Conservation (phyloP, 2,329 filamentous ascomycete genomes). For the Gnomoniopsis sp. region DNA sequence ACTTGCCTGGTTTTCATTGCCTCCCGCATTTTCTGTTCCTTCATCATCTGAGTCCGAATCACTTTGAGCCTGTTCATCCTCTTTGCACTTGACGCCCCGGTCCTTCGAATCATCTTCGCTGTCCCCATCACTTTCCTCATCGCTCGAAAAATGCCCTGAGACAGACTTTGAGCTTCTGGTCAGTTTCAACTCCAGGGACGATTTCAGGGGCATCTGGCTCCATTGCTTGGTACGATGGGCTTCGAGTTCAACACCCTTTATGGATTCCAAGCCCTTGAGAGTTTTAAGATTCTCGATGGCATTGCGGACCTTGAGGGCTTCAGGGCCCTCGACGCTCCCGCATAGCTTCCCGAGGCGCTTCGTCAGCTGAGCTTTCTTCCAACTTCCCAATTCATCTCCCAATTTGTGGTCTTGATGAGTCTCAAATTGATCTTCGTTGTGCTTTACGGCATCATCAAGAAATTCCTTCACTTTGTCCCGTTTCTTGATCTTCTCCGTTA, state of each 20-base stretch:
- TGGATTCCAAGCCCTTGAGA: too few species aligned
- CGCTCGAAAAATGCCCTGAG: not conserved
- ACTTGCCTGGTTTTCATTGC: not conserved
- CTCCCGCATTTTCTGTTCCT: not conserved
- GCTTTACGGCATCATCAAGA: not conserved
- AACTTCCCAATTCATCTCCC: not conserved
- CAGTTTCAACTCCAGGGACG: not conserved
- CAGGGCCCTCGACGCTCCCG: not conserved
- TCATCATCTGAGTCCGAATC: not conserved
- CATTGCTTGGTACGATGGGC: not conserved
- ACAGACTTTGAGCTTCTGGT: not conserved
- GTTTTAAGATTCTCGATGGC: too few species aligned
- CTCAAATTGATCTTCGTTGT: not conserved
- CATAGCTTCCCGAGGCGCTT: not conserved
- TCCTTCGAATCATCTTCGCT: not conserved
- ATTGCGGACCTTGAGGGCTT: too few species aligned
- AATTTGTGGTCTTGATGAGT: not conserved
- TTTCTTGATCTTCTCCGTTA: not conserved
- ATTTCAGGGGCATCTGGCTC: not conserved
- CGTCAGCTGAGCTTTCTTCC: not conserved
- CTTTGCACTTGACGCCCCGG: not conserved
- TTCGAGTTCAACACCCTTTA: too few species aligned
- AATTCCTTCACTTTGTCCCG: not conserved
- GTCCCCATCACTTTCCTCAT: not conserved
- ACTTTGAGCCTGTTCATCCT: not conserved